phyloP scores from a whole-genome alignment of 352 stramenopile genomes.

The Phytophthora pisi region DNA sequence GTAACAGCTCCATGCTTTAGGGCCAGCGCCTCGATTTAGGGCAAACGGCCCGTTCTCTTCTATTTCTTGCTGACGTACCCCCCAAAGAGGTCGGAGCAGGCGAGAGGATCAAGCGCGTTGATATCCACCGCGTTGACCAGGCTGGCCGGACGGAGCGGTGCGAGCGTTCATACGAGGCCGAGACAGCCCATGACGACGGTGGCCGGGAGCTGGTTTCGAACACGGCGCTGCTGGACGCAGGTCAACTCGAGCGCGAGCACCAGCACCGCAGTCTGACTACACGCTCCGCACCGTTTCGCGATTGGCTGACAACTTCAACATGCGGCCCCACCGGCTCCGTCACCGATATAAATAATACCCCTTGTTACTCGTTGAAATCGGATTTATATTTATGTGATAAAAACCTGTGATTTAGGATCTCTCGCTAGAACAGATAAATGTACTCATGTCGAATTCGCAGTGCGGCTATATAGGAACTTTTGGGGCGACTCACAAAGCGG shows the following conservation, averaged over 20 bases:
- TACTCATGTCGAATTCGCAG: too few relatives aligned
- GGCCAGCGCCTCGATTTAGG: constrained; percentile 27
- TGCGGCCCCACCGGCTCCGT: neutral
- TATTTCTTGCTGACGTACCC: constrained; percentile 39
- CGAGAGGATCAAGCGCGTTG: constrained; percentile 1
- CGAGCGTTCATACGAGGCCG: neutral
- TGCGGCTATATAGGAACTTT: too few relatives aligned
- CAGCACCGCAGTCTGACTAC: neutral
- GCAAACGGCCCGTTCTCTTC: constrained; percentile 32
- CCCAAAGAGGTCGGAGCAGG: neutral
- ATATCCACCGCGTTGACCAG: constrained; percentile 1
- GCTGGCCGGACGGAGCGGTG: neutral
- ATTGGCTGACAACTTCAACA: constrained; percentile 2
- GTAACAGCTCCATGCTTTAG: constrained; percentile 29
- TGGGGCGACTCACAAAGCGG: too few relatives aligned
- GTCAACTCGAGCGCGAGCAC: constrained; percentile 15
- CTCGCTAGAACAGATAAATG: too few relatives aligned
- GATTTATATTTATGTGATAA: too few relatives aligned
- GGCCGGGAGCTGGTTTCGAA: constrained; percentile 11
- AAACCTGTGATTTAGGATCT: too few relatives aligned
- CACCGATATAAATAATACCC: neutral
- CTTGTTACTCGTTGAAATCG: too few relatives aligned
- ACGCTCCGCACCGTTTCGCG: neutral
- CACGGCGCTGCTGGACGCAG: constrained; percentile 2
- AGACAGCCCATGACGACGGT: constrained; percentile 37